These are phyloP conservation scores for Entomortierella parvispora DNA, from an alignment of 192 early-diverging fungal species.

Conservation along the genomic window DNA sequence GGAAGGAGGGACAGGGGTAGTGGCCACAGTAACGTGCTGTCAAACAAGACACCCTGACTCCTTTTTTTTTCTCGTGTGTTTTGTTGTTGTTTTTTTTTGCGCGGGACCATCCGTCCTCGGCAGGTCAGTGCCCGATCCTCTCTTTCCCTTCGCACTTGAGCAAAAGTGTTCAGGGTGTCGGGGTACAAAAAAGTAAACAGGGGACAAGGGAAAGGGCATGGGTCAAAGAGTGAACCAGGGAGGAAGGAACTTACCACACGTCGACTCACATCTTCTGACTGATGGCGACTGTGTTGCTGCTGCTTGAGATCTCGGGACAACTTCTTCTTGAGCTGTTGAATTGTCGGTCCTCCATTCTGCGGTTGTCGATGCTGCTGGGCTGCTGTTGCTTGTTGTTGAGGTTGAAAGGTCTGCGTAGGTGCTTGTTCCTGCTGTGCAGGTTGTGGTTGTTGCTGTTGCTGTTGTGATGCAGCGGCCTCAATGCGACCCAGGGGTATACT, in stretches of 20 bases:
- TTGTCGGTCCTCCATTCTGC: slow-evolving; percentile 12
- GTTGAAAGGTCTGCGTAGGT: slow-evolving; percentile 5
- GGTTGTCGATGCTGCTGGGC: slow-evolving; percentile 15
- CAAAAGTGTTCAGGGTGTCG: too few relatives aligned
- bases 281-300: not conserved
- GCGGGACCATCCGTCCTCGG: too few relatives aligned
- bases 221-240: not conserved
- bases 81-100: too few relatives aligned
- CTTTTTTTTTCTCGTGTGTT: too few relatives aligned
- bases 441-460: slow-evolving; percentile 13
- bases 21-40: too few relatives aligned
- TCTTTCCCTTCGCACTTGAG: not conserved
- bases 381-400: not conserved
- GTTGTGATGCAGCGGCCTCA: slow-evolving; percentile 18
- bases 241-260: slow-evolving; percentile 27
- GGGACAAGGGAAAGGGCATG: not conserved
- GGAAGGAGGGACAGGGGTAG: too few relatives aligned
- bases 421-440: not conserved
- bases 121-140: too few relatives aligned
- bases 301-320: slow-evolving; percentile 16
- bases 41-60: too few relatives aligned
- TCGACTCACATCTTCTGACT: slow-evolving; percentile 34
- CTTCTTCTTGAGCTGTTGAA: slow-evolving; percentile 38
- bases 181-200: not conserved
- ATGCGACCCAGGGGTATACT: slow-evolving; percentile 58